Evolutionary conservation across 768 basidiomycete genomes (phyloP), one percentile per base, ranked within the genome.

Genomic region (Lactarius akahatsu): DNA sequence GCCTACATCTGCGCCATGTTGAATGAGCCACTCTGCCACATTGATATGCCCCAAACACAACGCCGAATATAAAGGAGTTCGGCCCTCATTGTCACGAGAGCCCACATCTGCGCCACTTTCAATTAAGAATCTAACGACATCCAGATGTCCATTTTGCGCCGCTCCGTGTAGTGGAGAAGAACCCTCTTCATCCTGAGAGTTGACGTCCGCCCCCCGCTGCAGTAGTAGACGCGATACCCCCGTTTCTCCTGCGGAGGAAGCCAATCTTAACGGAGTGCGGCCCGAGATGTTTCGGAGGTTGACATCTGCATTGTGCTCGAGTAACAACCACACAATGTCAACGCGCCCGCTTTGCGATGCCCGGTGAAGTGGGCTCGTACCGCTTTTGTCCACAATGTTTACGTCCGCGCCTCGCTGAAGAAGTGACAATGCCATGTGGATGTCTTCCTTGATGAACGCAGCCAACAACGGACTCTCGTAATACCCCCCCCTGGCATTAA

Each of bases 241-340:
- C 0, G 26, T 13, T 50, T 23, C 23, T 50, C 23, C 47, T 23
- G 11, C 23, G 0, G 5, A 11, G 1, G 50, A 52, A 2, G 50
- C 26, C 13, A 15, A 15, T 26, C 0, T 16, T 45, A 45, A 45
- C n/a, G 45, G 45, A 10, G 45, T 47, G 45, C 10, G n/a, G 20
- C 45, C 45, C n/a, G 0, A 4, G 45, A 2, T 7, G 43, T 45
- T 41, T 26, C 41, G 62, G 3, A 34, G 32, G 1, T 64, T 38
- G 9, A n/a, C 26, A n/a, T 64, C 45, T 20, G 34, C 63, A 10
- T 23, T 43, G 57, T 50, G 16, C 63, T 64, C 23, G 8, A 65
- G 59, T 38, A 65, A 50, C 10, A 60, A 28, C 9, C 20, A 32
- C 11, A 41, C 59, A 13, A 23, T 16, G 3, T 36, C 41, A 20